phyloP scores from a whole-genome alignment of 2,329 filamentous ascomycete genomes.

The Epichloe baconii region DNA sequence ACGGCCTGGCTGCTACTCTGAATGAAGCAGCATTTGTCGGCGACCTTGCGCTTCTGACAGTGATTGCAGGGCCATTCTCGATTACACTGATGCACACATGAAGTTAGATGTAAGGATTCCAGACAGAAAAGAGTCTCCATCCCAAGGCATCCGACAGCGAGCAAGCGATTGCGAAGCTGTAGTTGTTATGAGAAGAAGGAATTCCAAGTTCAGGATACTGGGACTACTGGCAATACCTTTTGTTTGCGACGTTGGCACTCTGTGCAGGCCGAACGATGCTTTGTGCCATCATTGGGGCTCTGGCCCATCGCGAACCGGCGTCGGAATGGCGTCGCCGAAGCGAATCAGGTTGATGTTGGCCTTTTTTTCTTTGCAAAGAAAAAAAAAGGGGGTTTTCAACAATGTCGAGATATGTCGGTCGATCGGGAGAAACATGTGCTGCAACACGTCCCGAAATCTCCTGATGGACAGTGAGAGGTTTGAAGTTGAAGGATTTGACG shows the following conservation, averaged over 20 bases:
- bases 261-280: conserved; percentile 25
- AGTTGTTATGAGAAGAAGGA: not conserved
- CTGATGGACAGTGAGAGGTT: not conserved
- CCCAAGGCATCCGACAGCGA: not conserved
- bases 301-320: conserved; percentile 7
- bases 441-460: not conserved
- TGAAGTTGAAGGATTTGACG: not conserved
- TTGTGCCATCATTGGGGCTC: conserved; percentile 6
- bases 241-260: conserved; percentile 29
- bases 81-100: conserved; percentile 18
- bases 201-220: not conserved
- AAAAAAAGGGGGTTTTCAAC: not conserved
- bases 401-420: not conserved
- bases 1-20: conserved; percentile 8
- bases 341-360: not conserved
- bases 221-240: conserved; percentile 15
- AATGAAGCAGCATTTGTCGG: conserved; percentile 23
- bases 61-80: conserved; percentile 27
- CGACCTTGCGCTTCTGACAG: conserved; percentile 26
- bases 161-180: not conserved
- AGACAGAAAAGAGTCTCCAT: not conserved
- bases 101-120: not conserved
- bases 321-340: not conserved
- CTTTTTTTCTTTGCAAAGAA: not conserved
- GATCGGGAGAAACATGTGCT: not conserved